A percentile compares a stretch with the other conserved stretches of the same genome.
Conservation (phyloP, 768 basidiomycete genomes). For the Tylopilus felleus region DNA sequence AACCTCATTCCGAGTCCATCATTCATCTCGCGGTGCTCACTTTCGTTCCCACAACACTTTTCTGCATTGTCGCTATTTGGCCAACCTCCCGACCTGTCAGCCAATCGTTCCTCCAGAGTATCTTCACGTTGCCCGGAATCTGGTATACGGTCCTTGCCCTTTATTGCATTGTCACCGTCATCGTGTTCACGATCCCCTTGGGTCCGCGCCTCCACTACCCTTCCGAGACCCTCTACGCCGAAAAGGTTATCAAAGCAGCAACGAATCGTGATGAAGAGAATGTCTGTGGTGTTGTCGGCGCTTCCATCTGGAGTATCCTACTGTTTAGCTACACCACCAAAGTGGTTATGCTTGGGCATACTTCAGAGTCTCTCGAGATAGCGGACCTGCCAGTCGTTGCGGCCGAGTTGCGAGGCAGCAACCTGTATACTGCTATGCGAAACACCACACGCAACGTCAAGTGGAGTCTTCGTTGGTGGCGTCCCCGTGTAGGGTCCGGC, state of each 20-base stretch:
- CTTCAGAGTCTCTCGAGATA: constrained; percentile 71
- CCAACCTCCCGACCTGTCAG: constrained; percentile 44
- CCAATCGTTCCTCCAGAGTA: constrained; percentile 21
- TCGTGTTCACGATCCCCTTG: constrained; percentile 54
- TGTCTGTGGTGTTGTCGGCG: constrained; percentile 59
- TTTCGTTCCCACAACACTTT: constrained; percentile 42
- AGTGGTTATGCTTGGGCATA: constrained; percentile 81
- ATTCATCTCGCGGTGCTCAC: constrained; percentile 63
- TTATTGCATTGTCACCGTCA: constrained; percentile 42
- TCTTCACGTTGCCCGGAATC: constrained; percentile 30
- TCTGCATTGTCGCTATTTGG: constrained; percentile 52
- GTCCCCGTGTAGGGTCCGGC: constrained; percentile 57
- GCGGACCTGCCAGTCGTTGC: constrained; percentile 85
- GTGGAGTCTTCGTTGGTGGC: constrained; percentile 55
- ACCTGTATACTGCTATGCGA: constrained; percentile 66
- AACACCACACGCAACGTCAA: constrained; percentile 47
- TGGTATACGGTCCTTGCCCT: constrained; percentile 55
- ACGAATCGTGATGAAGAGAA: constrained; percentile 71
- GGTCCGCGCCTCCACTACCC: constrained; percentile 79
- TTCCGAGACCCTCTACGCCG: constrained; percentile 67
- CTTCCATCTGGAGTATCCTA: constrained; percentile 43
- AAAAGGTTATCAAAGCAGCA: constrained; percentile 56
- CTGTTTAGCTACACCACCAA: constrained; percentile 89
- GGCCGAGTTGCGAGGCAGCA: constrained; percentile 62
- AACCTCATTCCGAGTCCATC: constrained; percentile 43